phyloP scores from a whole-genome alignment of 2,329 filamentous ascomycete species.

The Calonectria naviculata region DNA sequence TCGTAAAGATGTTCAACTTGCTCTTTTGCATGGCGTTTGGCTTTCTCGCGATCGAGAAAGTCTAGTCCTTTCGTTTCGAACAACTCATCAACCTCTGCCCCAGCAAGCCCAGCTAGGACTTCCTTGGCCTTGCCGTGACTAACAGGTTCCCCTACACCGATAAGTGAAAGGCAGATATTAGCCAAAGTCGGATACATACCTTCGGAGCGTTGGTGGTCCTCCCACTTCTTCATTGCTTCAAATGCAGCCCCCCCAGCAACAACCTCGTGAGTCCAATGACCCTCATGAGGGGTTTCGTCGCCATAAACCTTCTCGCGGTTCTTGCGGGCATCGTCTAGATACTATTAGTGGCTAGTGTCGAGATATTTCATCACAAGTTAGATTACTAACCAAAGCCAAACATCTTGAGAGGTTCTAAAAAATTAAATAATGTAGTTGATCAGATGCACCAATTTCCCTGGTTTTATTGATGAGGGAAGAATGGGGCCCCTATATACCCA shows the following conservation, averaged over 20 bases:
- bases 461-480: background rate
- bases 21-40: constrained; percentile 68
- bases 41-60: constrained; percentile 66
- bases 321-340: constrained; percentile 14
- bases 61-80: constrained; percentile 77
- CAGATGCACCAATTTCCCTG: background rate
- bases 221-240: constrained; percentile 82
- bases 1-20: constrained; percentile 72
- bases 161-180: background rate
- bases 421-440: background rate
- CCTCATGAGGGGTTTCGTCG: constrained; percentile 59
- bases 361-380: background rate
- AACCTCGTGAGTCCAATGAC: constrained; percentile 77
- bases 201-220: constrained; percentile 78
- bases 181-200: constrained; percentile 42
- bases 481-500: background rate
- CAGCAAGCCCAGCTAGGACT: constrained; percentile 76
- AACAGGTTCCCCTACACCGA: constrained; percentile 60
- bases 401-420: background rate
- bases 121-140: constrained; percentile 83
- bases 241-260: constrained; percentile 82
- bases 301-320: constrained; percentile 56
- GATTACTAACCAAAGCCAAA: constrained; percentile 21
- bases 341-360: background rate
- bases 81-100: constrained; percentile 81